A percentile compares a stretch with the other conserved stretches of the same genome.
Conservation (phyloP, 148 eudicot species). For the Fagopyrum homotropicum region DNA sequence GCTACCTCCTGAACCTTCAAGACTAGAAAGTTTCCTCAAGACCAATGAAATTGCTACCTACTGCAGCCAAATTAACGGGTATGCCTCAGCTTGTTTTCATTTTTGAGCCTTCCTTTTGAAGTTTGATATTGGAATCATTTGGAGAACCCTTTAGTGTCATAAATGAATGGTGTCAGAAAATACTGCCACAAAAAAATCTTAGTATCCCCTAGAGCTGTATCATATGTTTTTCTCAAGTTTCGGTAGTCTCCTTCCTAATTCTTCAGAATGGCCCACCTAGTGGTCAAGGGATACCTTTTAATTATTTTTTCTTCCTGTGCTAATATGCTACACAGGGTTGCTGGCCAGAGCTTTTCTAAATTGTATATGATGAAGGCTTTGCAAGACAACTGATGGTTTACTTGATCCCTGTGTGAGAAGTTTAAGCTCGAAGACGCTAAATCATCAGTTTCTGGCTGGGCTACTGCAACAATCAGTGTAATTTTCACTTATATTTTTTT, state of each 20-base stretch:
- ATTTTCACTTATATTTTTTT: background rate
- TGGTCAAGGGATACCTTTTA: background rate
- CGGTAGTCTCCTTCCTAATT: background rate
- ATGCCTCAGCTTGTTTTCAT: slow-evolving; percentile 32
- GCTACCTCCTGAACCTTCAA: slow-evolving; percentile 56
- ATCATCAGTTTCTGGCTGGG: background rate
- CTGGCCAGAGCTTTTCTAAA: slow-evolving; percentile 82
- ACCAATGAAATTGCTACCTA: slow-evolving; percentile 88
- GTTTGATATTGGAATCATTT: background rate
- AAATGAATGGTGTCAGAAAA: background rate
- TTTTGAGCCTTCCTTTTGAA: slow-evolving; percentile 39
- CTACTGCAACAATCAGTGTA: background rate
- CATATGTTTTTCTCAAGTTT: background rate
- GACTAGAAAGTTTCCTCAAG: slow-evolving; percentile 86
- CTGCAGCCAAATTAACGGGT: slow-evolving; percentile 61
- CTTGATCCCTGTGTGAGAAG: background rate
- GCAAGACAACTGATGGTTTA: slow-evolving; percentile 48
- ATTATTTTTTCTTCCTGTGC: background rate
- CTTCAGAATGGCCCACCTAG: background rate
- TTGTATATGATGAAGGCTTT: slow-evolving; percentile 79
- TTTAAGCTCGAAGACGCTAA: background rate
- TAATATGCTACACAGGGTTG: slow-evolving; percentile 53
- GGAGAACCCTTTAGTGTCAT: background rate
- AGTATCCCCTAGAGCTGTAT: background rate
- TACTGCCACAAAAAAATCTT: background rate